Evolutionary conservation across 768 basidiomycete species (phyloP), one percentile per base, ranked within the genome.

Genomic region (Auriculariales sp.): DNA sequence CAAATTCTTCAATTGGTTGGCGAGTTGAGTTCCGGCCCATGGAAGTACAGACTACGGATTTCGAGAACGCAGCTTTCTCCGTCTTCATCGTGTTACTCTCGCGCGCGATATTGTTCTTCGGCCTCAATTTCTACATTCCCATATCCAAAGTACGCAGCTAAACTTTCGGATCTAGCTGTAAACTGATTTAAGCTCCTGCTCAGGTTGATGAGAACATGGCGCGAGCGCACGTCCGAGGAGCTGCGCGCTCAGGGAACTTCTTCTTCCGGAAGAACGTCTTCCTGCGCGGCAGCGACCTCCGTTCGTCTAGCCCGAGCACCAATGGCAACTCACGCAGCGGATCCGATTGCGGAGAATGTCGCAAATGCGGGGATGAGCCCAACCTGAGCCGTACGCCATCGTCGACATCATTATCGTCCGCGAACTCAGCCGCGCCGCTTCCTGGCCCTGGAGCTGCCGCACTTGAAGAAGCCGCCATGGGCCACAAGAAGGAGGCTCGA

Each of bases 1-100:
- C 88, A 3, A 81, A 86, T 49, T 91, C 94, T 4, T 63, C 79
- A 5, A 97, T 98, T 49, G 95, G 94, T 28, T 99, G 95, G 95
- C 75, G 95, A 33, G 94, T 98, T 3, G 95, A 99, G 63, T 99
- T 99, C 67, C 74, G 95, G 51, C 90, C 87, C 62, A 98, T 98
- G 95, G 95, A 99, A 63, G 92, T 98, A 2, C 95, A 98, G 60
- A 77, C 97, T 61, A 98, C 95, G 7, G 95, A 99, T 67, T 99
- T 92, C 59, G 95, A 98, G 69, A 99, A 99, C 61, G 95, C 95
- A 1, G 92, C 95, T 4, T 97, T 91, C 63, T 79, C 91, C 29
- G 78, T 97, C 36, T 98, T 99, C 66, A 75, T 94, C 47, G 93
- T 98, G 12, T 77, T 99, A 27, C 72, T 99, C 6, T 94, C 95